Conservation (phyloP, 2,329 filamentous ascomycete genomes). For the Alternaria brassicae region DNA sequence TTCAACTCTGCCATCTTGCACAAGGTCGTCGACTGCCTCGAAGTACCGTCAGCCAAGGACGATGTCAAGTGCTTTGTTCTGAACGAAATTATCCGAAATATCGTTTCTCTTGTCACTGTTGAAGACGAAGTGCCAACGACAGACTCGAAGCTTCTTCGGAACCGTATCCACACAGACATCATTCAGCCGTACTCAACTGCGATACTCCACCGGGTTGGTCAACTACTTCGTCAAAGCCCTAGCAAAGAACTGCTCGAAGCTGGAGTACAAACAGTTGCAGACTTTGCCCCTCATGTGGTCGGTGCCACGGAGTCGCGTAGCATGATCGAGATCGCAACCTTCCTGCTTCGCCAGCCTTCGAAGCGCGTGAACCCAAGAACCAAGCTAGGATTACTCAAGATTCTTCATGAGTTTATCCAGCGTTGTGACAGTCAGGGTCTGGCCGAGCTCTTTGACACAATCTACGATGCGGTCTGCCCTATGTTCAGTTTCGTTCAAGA, state of each 20-base stretch:
- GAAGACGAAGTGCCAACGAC: conserved; percentile 28
- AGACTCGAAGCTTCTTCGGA: conserved; percentile 64
- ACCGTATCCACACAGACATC: conserved; percentile 46
- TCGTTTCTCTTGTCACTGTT: conserved; percentile 30
- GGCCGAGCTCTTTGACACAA: conserved; percentile 64
- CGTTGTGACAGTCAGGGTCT: conserved; percentile 66
- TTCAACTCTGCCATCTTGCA: conserved; percentile 67
- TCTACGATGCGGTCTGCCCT: conserved; percentile 77
- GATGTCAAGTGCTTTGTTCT: conserved; percentile 86
- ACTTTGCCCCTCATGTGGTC: conserved; percentile 60
- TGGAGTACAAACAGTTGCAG: conserved; percentile 79
- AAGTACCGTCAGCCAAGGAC: conserved; percentile 77
- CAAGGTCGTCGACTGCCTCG: conserved; percentile 75
- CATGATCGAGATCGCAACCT: conserved; percentile 79
- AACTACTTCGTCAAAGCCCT: conserved; percentile 63
- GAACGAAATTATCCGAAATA: conserved; percentile 69
- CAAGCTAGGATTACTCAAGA: conserved; percentile 80
- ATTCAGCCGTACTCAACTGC: conserved; percentile 72
- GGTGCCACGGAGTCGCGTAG: conserved; percentile 69
- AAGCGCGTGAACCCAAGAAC: conserved; percentile 81
- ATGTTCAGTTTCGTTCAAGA: conserved; percentile 93
- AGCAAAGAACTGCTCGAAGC: conserved; percentile 79
- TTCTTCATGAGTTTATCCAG: conserved; percentile 81
- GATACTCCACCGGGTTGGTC: conserved; percentile 64
- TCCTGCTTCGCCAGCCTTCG: conserved; percentile 83